These are phyloP conservation scores for Malassezia sp. DNA, from an alignment of 1,284 basidiomycete genomes.

Conservation along the genomic window DNA sequence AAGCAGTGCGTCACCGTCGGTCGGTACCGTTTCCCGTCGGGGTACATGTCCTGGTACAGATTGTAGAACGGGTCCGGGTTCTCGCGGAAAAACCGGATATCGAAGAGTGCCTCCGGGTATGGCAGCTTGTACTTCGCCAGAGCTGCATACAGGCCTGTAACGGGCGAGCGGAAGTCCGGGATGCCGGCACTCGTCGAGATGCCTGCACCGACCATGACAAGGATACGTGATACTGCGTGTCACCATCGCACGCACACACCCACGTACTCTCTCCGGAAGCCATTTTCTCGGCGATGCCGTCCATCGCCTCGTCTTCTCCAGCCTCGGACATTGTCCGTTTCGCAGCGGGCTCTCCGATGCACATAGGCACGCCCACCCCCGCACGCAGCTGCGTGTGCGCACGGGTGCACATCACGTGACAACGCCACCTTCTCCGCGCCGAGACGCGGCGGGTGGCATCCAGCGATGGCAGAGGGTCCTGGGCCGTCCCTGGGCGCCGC, in stretches of 20 bases:
- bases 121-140: constrained; percentile 52
- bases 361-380: too few relatives aligned
- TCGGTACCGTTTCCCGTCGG: constrained; percentile 59
- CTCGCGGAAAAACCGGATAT: constrained; percentile 48
- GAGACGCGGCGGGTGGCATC: too few relatives aligned
- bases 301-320: too few relatives aligned
- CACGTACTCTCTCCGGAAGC: constrained; percentile 3
- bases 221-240: constrained; percentile 31
- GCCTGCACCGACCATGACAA: constrained; percentile 52
- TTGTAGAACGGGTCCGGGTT: constrained; percentile 48
- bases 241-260: too few relatives aligned
- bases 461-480: too few relatives aligned
- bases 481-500: too few relatives aligned
- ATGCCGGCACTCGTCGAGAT: constrained; percentile 51
- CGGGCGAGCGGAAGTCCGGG: constrained; percentile 50
- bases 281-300: constrained; percentile 1
- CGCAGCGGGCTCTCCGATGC: too few relatives aligned
- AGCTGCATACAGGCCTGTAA: constrained; percentile 53
- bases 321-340: too few relatives aligned
- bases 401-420: too few relatives aligned
- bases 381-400: too few relatives aligned
- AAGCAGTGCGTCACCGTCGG: constrained; percentile 87
- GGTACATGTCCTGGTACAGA: constrained; percentile 67
- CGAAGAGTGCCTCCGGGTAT: constrained; percentile 54
- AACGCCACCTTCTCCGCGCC: too few relatives aligned